Base-by-base conservation (phyloP, 305 asterid species). In the Fraxinus xanthoxyloides region DNA sequence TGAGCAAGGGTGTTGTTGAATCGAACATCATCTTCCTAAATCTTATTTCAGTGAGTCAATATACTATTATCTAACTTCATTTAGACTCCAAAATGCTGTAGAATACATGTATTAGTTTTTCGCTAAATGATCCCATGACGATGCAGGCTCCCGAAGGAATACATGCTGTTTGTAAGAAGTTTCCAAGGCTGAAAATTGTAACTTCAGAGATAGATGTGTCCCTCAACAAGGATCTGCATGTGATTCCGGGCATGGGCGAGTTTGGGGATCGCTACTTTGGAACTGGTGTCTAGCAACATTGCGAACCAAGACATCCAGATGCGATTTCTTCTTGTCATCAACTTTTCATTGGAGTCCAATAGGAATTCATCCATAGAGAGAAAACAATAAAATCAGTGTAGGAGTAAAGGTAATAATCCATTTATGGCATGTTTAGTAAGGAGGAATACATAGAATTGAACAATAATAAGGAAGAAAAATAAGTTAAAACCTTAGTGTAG, bases 171-270 rank as follows among this genome's bases (percentile, higher is more conserved):
- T 92, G 97, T 82, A 90, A 88, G 82, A 87, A 84, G 75, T 92
- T 78, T 40, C 98, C 98, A 2, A 90, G 94, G 74, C 85, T 95
- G 65, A 94, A 94, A 83, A 91, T 95, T 5, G 97, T 95, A 31
- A 95, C 99, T 79, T 94, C 98, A 2, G 99, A 95, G 91, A 94
- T 95, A 35, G 99, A 95, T 34, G 82, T 78, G 23, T 76, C 88
- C 0, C 91, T 95, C 32, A 93, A 92, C 91, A 87, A 85, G 81
- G 93, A 91, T 26, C 46, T 89, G 70, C 86, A 72, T 3, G 99
- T 95, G 78, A 90, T 93, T 77, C 99, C 99, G 0, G 99, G 98
- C 84, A 92, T 95, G 99, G 99, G 99, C 31, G 97, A 92, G 85
- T 95, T 95, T 10, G 97, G 97, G 21, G 97, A 95, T 81, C 96